Percentiles rank a stretch among this genome's conserved stretches.
These are phyloP conservation scores for Alternaria incomplexa DNA, from an alignment of 2,329 filamentous ascomycete species.

Conservation along the genomic window DNA sequence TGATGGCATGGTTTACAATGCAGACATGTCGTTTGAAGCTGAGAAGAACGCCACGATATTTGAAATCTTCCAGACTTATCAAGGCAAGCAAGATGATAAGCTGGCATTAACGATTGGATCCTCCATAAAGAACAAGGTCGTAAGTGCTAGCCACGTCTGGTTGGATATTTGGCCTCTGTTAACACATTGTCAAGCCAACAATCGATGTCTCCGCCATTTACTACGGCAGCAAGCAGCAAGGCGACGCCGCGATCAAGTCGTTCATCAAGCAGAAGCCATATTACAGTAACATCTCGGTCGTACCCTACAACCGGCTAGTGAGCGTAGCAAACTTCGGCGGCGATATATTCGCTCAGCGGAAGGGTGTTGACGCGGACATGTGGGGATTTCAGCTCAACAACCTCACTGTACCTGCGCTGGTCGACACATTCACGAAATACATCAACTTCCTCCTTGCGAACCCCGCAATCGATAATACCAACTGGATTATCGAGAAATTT, in stretches of 20 bases:
- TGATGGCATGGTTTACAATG: conserved; percentile 14
- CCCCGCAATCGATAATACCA: neutral
- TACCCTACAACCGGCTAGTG: conserved; percentile 1
- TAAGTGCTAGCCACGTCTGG: neutral
- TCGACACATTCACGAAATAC: neutral
- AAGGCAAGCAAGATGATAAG: neutral
- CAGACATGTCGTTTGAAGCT: neutral
- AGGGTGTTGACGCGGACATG: neutral
- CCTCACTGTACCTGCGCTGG: neutral
- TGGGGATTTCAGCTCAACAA: conserved; percentile 3
- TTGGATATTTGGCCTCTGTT: neutral
- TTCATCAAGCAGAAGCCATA: neutral
- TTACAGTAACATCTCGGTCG: neutral
- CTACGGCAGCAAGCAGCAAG: neutral
- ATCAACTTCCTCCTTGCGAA: neutral
- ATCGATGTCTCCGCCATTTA: conserved; percentile 2
- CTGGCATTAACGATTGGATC: neutral
- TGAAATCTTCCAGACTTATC: neutral
- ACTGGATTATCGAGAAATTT: neutral
- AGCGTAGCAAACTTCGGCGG: conserved; percentile 1
- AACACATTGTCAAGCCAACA: neutral
- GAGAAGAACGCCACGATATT: conserved; percentile 2
- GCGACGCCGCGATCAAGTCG: neutral
- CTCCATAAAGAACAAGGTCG: neutral
- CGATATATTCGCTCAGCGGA: neutral